Evolutionary conservation across 2,329 filamentous ascomycete genomes (phyloP).

Genomic region (Falciphora oryzae): DNA sequence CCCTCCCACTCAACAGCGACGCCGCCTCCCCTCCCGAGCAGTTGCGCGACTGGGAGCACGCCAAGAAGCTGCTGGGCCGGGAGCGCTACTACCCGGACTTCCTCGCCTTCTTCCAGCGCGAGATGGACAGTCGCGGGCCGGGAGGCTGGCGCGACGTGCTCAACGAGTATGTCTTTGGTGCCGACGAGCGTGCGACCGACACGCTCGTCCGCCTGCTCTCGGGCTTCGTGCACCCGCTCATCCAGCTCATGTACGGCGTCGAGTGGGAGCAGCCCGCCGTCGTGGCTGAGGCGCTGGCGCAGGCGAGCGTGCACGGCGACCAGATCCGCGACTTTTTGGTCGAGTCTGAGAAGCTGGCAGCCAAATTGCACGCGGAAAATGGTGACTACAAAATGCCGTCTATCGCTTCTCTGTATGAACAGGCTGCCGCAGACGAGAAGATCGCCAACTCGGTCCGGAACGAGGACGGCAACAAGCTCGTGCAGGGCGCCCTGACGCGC

Average conservation of each 20-base stretch:
- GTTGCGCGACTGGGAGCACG: slow-evolving; percentile 50
- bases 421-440: slow-evolving; percentile 49
- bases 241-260: slow-evolving; percentile 79
- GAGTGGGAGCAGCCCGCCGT: slow-evolving; percentile 79
- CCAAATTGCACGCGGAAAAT: background rate
- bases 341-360: slow-evolving; percentile 43
- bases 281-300: slow-evolving; percentile 72
- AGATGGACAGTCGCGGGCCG: slow-evolving; percentile 56
- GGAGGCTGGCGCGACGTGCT: slow-evolving; percentile 53
- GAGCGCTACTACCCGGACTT: slow-evolving; percentile 64
- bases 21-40: slow-evolving; percentile 35
- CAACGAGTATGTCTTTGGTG: slow-evolving; percentile 60
- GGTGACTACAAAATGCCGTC: slow-evolving; percentile 24
- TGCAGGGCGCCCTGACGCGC: slow-evolving; percentile 60
- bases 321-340: slow-evolving; percentile 51
- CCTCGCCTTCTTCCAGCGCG: slow-evolving; percentile 66
- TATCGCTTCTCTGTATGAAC: slow-evolving; percentile 56
- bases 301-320: slow-evolving; percentile 63
- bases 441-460: slow-evolving; percentile 46
- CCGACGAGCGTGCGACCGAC: slow-evolving; percentile 58
- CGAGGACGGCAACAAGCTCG: slow-evolving; percentile 57
- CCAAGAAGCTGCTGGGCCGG: slow-evolving; percentile 56
- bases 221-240: slow-evolving; percentile 71
- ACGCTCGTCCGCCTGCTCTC: slow-evolving; percentile 64
- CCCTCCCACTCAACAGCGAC: slow-evolving; percentile 37